Conservation (phyloP, 768 basidiomycete genomes). For the Boletus barrowsii region DNA sequence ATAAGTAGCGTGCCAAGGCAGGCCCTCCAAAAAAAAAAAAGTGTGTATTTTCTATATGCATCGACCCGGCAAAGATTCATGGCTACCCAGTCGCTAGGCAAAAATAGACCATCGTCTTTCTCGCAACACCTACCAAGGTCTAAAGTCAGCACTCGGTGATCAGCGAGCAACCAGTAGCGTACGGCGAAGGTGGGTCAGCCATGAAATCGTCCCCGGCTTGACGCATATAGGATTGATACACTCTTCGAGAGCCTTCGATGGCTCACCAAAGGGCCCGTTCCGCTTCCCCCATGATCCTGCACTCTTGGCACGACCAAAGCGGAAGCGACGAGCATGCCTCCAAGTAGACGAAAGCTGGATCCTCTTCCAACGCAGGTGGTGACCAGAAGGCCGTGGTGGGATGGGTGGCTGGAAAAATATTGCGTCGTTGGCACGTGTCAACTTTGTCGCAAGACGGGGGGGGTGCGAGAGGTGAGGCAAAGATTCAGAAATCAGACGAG, state of each 20-base stretch:
- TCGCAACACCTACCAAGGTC: not conserved
- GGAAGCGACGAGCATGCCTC: not conserved
- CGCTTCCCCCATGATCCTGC: constrained; percentile 5
- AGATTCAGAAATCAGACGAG: too few relatives aligned
- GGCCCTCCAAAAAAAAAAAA: too few relatives aligned
- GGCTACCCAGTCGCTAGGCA: too few relatives aligned
- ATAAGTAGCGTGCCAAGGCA: too few relatives aligned
- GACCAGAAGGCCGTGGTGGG: constrained; percentile 1
- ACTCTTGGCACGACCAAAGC: constrained; percentile 16
- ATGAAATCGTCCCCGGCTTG: constrained; percentile 4
- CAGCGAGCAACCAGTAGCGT: not conserved
- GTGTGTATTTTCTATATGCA: too few relatives aligned
- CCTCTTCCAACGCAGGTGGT: not conserved
- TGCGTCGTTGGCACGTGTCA: not conserved
- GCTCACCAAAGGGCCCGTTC: not conserved
- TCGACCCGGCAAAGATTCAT: too few relatives aligned
- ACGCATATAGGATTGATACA: constrained; percentile 5
- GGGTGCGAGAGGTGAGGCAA: too few relatives aligned
- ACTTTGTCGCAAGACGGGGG: too few relatives aligned
- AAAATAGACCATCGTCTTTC: not conserved
- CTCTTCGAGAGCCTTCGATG: not conserved
- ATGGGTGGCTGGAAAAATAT: constrained; percentile 1
- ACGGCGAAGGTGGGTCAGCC: not conserved
- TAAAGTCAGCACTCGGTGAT: not conserved
- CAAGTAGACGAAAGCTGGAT: not conserved